A percentile compares a stretch with the other conserved stretches of the same genome.
These are phyloP conservation scores for Syncephalastrum sp. DNA, from an alignment of 371 early-diverging fungal species.

Conservation along the genomic window DNA sequence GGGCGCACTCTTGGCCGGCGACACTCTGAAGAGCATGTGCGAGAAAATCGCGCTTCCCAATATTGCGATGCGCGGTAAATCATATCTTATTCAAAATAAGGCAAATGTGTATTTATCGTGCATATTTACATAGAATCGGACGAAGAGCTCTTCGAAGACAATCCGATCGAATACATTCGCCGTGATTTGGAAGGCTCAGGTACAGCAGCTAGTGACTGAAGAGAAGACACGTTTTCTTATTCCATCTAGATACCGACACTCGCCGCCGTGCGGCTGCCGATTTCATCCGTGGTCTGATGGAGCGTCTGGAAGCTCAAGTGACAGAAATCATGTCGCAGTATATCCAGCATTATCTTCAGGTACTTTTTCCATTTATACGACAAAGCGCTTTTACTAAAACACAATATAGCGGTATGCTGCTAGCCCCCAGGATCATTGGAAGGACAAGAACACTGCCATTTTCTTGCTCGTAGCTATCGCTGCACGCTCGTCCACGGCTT, in stretches of 20 bases:
- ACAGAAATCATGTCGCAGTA: constrained; percentile 81
- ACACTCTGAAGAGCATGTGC: constrained; percentile 76
- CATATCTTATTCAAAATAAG: not conserved
- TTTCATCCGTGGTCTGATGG: constrained; percentile 89
- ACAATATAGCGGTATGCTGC: constrained; percentile 58
- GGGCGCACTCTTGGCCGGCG: constrained; percentile 66
- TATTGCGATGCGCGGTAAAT: constrained; percentile 73
- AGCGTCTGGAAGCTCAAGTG: constrained; percentile 79
- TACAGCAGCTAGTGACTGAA: constrained; percentile 11
- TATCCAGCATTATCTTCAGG: constrained; percentile 70
- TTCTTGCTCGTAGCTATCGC: constrained; percentile 89
- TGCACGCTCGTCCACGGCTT: constrained; percentile 59
- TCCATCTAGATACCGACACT: constrained; percentile 74
- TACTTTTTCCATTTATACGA: constrained; percentile 13
- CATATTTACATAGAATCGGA: constrained; percentile 63
- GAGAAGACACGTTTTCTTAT: not conserved
- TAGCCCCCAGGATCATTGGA: constrained; percentile 84
- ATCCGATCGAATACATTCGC: constrained; percentile 91
- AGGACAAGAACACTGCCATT: constrained; percentile 93
- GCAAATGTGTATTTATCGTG: not conserved
- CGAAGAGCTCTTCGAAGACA: constrained; percentile 95
- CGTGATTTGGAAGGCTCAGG: constrained; percentile 92
- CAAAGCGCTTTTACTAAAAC: not conserved
- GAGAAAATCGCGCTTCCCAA: constrained; percentile 94
- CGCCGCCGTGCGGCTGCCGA: constrained; percentile 92